Percentiles rank a stretch among this genome's conserved stretches.
phyloP scores from a whole-genome alignment of 2,329 filamentous ascomycete species.

The Fusarium tjaetaba region DNA sequence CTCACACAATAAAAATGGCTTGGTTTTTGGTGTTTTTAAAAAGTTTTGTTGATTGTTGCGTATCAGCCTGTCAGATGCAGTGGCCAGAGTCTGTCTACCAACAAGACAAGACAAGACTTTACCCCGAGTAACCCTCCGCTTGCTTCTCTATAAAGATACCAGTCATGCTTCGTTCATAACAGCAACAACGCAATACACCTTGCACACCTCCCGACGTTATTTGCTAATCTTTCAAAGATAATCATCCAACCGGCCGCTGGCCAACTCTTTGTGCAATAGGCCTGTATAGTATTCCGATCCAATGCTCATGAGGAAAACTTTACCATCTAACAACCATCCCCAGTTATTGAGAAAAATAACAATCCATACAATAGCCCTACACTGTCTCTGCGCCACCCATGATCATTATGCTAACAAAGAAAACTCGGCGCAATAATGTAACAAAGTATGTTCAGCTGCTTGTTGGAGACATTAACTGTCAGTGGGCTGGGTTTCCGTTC shows the following conservation, averaged over 20 bases:
- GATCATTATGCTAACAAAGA: conserved; percentile 43
- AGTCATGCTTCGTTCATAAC: conserved; percentile 23
- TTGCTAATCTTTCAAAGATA: conserved; percentile 20
- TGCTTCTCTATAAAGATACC: conserved; percentile 17
- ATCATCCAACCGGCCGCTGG: conserved; percentile 35
- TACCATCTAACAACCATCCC: conserved; percentile 16
- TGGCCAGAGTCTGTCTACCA: neutral
- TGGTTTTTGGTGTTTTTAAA: conserved; percentile 2
- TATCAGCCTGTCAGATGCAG: conserved; percentile 13
- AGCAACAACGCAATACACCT: conserved; percentile 16
- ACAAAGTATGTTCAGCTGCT: conserved; percentile 22
- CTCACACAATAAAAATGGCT: neutral
- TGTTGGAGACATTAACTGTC: conserved; percentile 10
- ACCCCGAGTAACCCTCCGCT: conserved; percentile 4
- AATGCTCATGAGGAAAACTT: conserved; percentile 22
- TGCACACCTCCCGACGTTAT: conserved; percentile 5
- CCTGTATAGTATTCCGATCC: conserved; percentile 36
- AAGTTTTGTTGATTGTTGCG: conserved; percentile 23
- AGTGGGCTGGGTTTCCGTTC: conserved; percentile 24
- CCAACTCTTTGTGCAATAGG: conserved; percentile 14
- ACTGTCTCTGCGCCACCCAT: conserved; percentile 42
- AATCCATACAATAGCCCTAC: conserved; percentile 28
- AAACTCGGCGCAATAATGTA: conserved; percentile 39
- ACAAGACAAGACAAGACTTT: neutral
- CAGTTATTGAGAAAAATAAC: conserved; percentile 33